A percentile compares a stretch with the other conserved stretches of the same genome.
phyloP scores from a whole-genome alignment of 192 early-diverging fungal genomes.

The Mortierella hygrophila region DNA sequence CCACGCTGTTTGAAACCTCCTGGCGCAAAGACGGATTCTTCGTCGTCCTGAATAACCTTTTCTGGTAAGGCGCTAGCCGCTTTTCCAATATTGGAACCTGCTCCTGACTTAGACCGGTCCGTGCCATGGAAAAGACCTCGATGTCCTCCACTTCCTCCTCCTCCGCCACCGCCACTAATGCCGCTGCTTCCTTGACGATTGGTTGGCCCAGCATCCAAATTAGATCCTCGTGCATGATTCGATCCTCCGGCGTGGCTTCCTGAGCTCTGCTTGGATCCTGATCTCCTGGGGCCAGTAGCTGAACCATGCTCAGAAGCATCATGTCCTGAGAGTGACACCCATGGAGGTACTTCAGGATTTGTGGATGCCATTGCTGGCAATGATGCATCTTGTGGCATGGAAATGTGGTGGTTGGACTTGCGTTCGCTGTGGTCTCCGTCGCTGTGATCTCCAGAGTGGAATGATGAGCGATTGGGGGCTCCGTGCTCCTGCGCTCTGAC shows the following conservation, averaged over 20 bases:
- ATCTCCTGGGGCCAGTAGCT: background rate
- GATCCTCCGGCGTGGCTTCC: slow-evolving; percentile 14
- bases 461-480: background rate
- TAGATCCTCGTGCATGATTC: slow-evolving; percentile 19
- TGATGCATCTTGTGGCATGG: slow-evolving; percentile 6
- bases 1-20: slow-evolving; percentile 48
- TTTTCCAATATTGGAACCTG: slow-evolving; percentile 42
- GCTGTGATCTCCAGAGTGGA: background rate
- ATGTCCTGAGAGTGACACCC: slow-evolving; percentile 20
- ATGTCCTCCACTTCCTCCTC: slow-evolving; percentile 9
- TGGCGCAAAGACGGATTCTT: slow-evolving; percentile 34
- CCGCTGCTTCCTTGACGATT: background rate
- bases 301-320: slow-evolving; percentile 35
- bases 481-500: slow-evolving; percentile 36
- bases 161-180: background rate
- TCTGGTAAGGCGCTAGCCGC: slow-evolving; percentile 24
- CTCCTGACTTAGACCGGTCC: slow-evolving; percentile 17
- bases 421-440: slow-evolving; percentile 18
- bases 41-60: slow-evolving; percentile 22
- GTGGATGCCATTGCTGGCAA: background rate
- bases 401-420: slow-evolving; percentile 6
- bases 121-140: slow-evolving; percentile 20
- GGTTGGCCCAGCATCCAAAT: slow-evolving; percentile 15
- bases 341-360: slow-evolving; percentile 13
- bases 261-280: slow-evolving; percentile 38